Percentiles rank a stretch among this genome's conserved stretches.
Evolutionary conservation across 2,329 filamentous ascomycete species (phyloP).

Genomic region (Curvularia lunata): DNA sequence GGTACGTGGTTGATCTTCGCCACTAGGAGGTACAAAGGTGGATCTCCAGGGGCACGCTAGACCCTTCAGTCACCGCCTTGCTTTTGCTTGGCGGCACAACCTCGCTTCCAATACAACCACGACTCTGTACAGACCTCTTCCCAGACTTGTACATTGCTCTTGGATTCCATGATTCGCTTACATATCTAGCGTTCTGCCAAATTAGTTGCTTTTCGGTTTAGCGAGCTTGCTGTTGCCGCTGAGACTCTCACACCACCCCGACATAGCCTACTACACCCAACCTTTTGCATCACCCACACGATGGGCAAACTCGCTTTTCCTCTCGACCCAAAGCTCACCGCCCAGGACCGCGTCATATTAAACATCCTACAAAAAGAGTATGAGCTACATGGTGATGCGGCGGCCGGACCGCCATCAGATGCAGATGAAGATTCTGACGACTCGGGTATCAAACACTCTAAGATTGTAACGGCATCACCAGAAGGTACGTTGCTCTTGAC

Average conservation of each 20-base stretch:
- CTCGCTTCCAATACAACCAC: not conserved
- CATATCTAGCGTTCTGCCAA: not conserved
- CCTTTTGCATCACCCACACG: constrained; percentile 4
- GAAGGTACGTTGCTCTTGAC: constrained; percentile 29
- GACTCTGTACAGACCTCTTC: not conserved
- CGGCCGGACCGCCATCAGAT: constrained; percentile 10
- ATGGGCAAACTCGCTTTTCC: constrained; percentile 44
- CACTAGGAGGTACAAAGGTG: constrained; percentile 2
- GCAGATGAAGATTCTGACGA: constrained; percentile 34
- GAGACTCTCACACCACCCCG: not conserved
- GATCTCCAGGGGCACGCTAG: constrained; percentile 16
- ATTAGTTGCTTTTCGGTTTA: not conserved
- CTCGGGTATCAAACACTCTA: constrained; percentile 33
- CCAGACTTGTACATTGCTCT: not conserved
- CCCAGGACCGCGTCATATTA: constrained; percentile 40
- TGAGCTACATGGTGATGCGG: constrained; percentile 22
- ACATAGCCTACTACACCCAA: not conserved
- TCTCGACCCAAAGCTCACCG: constrained; percentile 40
- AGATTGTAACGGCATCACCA: constrained; percentile 38
- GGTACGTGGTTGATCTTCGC: constrained; percentile 21
- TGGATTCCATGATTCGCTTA: not conserved
- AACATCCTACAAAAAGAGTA: constrained; percentile 40
- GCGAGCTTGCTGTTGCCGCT: not conserved
- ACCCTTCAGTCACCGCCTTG: constrained; percentile 11
- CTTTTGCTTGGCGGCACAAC: constrained; percentile 7